Percentiles rank a stretch among this genome's conserved stretches.
phyloP scores from a whole-genome alignment of 2,329 filamentous ascomycete species.

The Sporothrix globosa region DNA sequence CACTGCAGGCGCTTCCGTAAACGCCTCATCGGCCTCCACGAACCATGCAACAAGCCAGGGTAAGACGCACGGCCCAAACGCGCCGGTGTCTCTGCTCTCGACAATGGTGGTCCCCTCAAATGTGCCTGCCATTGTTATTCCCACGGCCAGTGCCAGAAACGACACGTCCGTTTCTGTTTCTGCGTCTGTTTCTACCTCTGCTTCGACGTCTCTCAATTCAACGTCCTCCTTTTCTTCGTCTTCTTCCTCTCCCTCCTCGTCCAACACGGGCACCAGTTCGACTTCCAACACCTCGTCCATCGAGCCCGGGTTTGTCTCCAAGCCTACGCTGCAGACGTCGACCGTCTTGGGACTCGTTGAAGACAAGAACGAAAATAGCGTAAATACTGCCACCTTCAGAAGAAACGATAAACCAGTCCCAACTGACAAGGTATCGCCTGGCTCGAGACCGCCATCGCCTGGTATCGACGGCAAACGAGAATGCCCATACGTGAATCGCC shows the following conservation, averaged over 20 bases:
- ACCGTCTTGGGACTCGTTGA: conserved; percentile 41
- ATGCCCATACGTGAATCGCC: conserved; percentile 41
- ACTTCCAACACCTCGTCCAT: conserved; percentile 34
- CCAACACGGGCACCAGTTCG: conserved; percentile 24
- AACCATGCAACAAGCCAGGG: conserved; percentile 31
- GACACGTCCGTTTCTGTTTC: not conserved
- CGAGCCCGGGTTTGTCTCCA: conserved; percentile 45
- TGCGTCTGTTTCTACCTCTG: not conserved
- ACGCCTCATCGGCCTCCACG: conserved; percentile 24
- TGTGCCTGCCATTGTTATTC: conserved; percentile 23
- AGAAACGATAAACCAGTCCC: not conserved
- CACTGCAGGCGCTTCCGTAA: conserved; percentile 18
- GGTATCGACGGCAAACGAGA: conserved; percentile 40
- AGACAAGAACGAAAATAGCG: conserved; percentile 36
- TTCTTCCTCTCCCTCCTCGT: conserved; percentile 1
- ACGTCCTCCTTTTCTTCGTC: conserved; percentile 25
- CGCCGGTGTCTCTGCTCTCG: conserved; percentile 31
- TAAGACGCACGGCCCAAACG: conserved; percentile 40
- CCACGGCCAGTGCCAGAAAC: not conserved
- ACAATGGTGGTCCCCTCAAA: conserved; percentile 25
- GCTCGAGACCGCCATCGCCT: conserved; percentile 38
- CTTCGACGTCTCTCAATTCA: conserved; percentile 2
- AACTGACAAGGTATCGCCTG: not conserved
- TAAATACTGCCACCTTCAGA: not conserved
- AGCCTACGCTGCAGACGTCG: conserved; percentile 43